Percentiles rank a stretch among this genome's conserved stretches.
phyloP scores from a whole-genome alignment of 75 land plant genomes.

The Pinus taeda region DNA sequence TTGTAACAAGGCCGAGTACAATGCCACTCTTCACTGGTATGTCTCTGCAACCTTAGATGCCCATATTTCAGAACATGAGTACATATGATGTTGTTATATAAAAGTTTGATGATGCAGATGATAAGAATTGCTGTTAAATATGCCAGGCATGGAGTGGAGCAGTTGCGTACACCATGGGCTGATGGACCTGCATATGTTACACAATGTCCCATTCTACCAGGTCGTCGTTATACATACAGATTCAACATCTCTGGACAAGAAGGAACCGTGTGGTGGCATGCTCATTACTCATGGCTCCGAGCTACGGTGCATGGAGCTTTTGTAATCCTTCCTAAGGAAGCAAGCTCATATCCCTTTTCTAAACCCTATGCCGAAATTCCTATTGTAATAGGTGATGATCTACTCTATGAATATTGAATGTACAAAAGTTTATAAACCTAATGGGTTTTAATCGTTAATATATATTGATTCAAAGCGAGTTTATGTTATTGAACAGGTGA shows the following conservation, averaged over 20 bases:
- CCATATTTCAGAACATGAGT: background rate
- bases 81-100: background rate
- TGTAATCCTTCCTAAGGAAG: constrained; percentile 11
- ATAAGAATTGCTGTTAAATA: background rate
- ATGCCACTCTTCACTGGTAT: constrained; percentile 21
- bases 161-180: constrained; percentile 5
- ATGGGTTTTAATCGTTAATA: too few relatives aligned
- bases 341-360: constrained; percentile 10
- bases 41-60: background rate
- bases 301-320: constrained; percentile 16
- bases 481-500: too few relatives aligned
- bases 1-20: constrained; percentile 13
- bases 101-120: background rate
- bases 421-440: too few relatives aligned
- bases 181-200: constrained; percentile 17
- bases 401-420: too few relatives aligned
- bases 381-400: constrained; percentile 8
- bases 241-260: constrained; percentile 7
- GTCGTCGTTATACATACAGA: constrained; percentile 3
- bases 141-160: constrained; percentile 18
- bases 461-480: too few relatives aligned
- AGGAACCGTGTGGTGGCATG: constrained; percentile 24
- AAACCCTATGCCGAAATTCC: constrained; percentile 13
- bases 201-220: constrained; percentile 14
- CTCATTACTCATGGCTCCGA: constrained; percentile 13